phyloP scores from a whole-genome alignment of 169 alveolate species.

The Cryptosporidium sp. region DNA sequence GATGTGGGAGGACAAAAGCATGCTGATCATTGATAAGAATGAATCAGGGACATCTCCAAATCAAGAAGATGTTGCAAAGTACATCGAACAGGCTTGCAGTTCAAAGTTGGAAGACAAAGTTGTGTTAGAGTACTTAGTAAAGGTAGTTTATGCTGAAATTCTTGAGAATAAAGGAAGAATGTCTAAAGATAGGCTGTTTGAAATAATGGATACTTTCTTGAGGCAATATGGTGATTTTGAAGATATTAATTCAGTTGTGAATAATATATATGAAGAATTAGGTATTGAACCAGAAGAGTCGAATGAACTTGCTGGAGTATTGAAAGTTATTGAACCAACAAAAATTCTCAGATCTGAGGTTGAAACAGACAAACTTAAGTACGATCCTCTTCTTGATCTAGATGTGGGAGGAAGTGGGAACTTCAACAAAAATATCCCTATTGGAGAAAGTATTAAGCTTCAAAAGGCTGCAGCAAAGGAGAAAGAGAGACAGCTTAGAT shows the following conservation, averaged over 20 bases:
- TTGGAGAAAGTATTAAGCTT: slow-evolving; percentile 79
- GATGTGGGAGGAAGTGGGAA: slow-evolving; percentile 64
- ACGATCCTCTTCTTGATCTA: slow-evolving; percentile 62
- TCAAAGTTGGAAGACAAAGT: slow-evolving; percentile 32
- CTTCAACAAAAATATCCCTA: slow-evolving; percentile 79
- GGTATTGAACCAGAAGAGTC: slow-evolving; percentile 38
- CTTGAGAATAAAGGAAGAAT: slow-evolving; percentile 42
- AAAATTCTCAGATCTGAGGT: slow-evolving; percentile 18
- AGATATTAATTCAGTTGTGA: not conserved
- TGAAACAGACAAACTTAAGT: not conserved
- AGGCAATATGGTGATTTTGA: slow-evolving; percentile 34
- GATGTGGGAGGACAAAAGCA: not conserved
- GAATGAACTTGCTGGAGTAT: slow-evolving; percentile 10
- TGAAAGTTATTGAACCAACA: slow-evolving; percentile 54
- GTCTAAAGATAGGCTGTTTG: slow-evolving; percentile 24
- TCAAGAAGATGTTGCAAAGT: not conserved
- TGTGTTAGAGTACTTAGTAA: slow-evolving; percentile 32
- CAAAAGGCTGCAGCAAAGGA: slow-evolving; percentile 81
- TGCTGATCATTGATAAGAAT: slow-evolving; percentile 9
- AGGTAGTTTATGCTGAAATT: slow-evolving; percentile 41
- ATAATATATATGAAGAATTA: slow-evolving; percentile 15
- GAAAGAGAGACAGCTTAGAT: slow-evolving; percentile 82
- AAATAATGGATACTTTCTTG: slow-evolving; percentile 28
- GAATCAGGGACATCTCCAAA: not conserved
- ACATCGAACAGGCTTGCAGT: slow-evolving; percentile 32